These are phyloP conservation scores for Colletotrichum graminicola DNA, from an alignment of 2,329 filamentous ascomycete genomes.

Conservation along the genomic window DNA sequence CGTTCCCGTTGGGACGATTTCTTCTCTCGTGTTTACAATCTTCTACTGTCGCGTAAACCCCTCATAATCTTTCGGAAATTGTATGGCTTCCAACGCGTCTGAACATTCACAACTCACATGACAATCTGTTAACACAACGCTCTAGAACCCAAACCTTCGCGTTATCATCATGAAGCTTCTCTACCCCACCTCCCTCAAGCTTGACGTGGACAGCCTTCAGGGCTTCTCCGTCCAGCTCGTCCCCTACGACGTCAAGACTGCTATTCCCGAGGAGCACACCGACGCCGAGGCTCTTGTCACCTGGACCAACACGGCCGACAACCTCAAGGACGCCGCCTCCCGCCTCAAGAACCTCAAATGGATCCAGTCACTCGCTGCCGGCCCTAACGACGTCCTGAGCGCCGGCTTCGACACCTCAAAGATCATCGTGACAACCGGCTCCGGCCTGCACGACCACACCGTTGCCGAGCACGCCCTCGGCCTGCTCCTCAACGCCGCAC, in stretches of 20 bases:
- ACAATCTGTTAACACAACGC: background rate
- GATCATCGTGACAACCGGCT: slow-evolving; percentile 70
- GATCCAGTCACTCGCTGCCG: slow-evolving; percentile 76
- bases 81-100: background rate
- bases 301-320: slow-evolving; percentile 70
- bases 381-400: slow-evolving; percentile 73
- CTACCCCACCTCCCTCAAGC: slow-evolving; percentile 72
- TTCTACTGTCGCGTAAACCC: background rate
- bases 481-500: slow-evolving; percentile 66
- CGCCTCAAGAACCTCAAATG: slow-evolving; percentile 70
- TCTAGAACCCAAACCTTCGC: background rate
- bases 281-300: slow-evolving; percentile 73
- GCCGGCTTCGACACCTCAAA: slow-evolving; percentile 69
- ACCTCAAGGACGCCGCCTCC: slow-evolving; percentile 68
- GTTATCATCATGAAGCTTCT: slow-evolving; percentile 72
- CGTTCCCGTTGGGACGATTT: no score
- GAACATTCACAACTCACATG: no score
- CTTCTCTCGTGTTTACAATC: background rate
- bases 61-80: background rate
- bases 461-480: slow-evolving; percentile 75
- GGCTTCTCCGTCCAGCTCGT: slow-evolving; percentile 70
- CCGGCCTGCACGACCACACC: slow-evolving; percentile 73
- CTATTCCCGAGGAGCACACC: slow-evolving; percentile 67
- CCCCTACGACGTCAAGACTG: slow-evolving; percentile 68
- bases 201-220: slow-evolving; percentile 67